These are phyloP conservation scores for Sideroxylon spinosum DNA, from an alignment of 179 eudicot species.

Conservation along the genomic window DNA sequence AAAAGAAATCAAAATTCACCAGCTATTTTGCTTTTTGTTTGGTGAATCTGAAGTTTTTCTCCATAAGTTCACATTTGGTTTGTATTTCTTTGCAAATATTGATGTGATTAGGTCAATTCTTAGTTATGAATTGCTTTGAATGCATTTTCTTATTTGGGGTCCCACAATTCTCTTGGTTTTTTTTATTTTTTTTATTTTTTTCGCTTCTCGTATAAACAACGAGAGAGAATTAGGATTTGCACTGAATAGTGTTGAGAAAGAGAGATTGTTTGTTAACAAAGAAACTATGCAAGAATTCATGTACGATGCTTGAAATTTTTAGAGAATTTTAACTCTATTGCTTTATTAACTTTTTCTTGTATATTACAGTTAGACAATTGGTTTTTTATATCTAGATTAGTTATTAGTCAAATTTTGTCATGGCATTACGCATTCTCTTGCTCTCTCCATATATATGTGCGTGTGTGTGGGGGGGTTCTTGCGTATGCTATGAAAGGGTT, in stretches of 20 bases:
- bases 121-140: not conserved
- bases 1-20: slow-evolving; percentile 18
- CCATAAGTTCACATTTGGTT: slow-evolving; percentile 17
- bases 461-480: too few relatives aligned
- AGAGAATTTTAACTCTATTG: not conserved
- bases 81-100: not conserved
- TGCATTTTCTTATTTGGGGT: slow-evolving; percentile 16
- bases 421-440: too few relatives aligned
- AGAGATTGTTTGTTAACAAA: slow-evolving; percentile 9
- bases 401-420: not conserved
- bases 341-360: not conserved
- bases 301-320: slow-evolving; percentile 9
- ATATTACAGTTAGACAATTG: not conserved
- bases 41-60: slow-evolving; percentile 25
- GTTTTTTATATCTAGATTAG: not conserved
- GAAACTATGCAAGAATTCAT: slow-evolving; percentile 11
- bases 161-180: not conserved
- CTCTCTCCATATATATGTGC: too few relatives aligned
- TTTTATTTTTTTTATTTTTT: not conserved
- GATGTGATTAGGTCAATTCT: slow-evolving; percentile 8
- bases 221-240: slow-evolving; percentile 17
- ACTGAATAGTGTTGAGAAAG: not conserved
- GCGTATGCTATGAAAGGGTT: too few relatives aligned
- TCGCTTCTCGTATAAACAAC: slow-evolving; percentile 11
- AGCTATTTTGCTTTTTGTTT: not conserved